Base-by-base conservation (phyloP, 768 basidiomycete genomes). In the Crucibulum laeve region DNA sequence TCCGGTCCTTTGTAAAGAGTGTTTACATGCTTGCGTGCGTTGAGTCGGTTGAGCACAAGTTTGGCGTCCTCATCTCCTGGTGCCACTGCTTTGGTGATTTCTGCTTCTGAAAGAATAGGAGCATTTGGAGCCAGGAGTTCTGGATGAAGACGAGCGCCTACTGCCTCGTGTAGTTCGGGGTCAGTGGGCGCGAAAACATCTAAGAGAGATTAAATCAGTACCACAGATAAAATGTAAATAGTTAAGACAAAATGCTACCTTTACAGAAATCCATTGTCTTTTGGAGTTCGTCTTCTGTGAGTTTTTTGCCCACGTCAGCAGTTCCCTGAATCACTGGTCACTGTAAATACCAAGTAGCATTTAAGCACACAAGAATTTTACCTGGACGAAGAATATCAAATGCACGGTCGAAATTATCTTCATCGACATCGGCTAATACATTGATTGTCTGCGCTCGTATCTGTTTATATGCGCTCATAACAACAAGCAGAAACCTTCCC, bases 301-400 rank as follows among this genome's bases (percentile, higher is more conserved):
- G 57, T 36, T 41, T 54, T 21, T 60, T 57, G 14, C 75, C 76
- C 49, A 75, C 65, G 42, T 80, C 77, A 0, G 70, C 71, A 21
- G 64, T 63, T 7, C 77, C 78, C 47, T 80, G 78, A 22, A 80
- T 79, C n/a, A 79, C 78, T 77, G 43, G 13, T 11, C 30, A 15
- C 30, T 15, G 15, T 13, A 32, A 2, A 32, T 32, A 32, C 30
- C 15, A 4, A 32, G 30, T 4, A 32, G 13, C 30, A 32, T 5
- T 13, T 32, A 32, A 30, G n/a, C 28, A 10, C 28, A 32, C 15
- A 32, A 32, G 30, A 15, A 25, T 10, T 26, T 28, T 34, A 43
- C 42, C 33, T 19, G 42, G 42, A 15, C 28, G 15, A 21, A 43
- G n/a, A n/a, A 43, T 34, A 35, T 43, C 42, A 21, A 43, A 35